phyloP scores from a whole-genome alignment of 1,139 yeast genomes.

The Lodderomyces metapsilosis region DNA sequence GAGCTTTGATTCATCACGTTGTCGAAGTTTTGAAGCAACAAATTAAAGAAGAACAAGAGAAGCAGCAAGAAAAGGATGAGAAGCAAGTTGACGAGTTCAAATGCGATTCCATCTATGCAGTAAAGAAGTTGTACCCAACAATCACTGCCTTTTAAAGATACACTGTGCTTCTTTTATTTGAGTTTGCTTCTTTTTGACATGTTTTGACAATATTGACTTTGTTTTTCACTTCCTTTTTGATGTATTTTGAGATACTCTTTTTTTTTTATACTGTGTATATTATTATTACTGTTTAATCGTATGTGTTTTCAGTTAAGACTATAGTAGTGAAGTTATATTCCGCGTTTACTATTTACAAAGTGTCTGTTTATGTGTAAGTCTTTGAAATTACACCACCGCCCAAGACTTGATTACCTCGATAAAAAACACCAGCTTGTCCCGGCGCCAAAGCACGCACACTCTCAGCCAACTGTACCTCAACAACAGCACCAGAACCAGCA shows the following conservation, averaged over 20 bases:
- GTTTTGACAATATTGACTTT: background rate
- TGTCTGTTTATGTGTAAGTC: background rate
- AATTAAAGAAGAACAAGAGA: slow-evolving; percentile 15
- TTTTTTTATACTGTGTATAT: background rate
- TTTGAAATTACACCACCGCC: slow-evolving; percentile 63
- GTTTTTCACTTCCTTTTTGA: background rate
- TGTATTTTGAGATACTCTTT: background rate
- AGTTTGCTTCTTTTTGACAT: background rate
- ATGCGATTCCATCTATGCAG: slow-evolving; percentile 9
- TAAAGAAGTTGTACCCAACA: slow-evolving; percentile 37
- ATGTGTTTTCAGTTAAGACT: background rate
- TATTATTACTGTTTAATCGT: background rate
- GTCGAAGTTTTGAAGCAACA: slow-evolving; percentile 24
- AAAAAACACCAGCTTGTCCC: slow-evolving; percentile 82
- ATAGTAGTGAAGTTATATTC: no score
- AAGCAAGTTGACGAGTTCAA: slow-evolving; percentile 5
- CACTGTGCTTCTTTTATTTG: background rate
- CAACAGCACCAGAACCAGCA: no score
- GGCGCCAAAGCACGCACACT: slow-evolving; percentile 77
- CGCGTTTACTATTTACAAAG: no score
- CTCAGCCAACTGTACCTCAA: slow-evolving; percentile 23
- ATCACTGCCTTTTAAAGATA: slow-evolving; percentile 43
- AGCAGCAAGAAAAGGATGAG: slow-evolving; percentile 6
- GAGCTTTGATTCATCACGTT: slow-evolving; percentile 34
- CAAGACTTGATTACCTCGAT: slow-evolving; percentile 62